These are phyloP conservation scores for Ammopiptanthus mongolicus DNA, from an alignment of 306 rosid species.

Conservation along the genomic window DNA sequence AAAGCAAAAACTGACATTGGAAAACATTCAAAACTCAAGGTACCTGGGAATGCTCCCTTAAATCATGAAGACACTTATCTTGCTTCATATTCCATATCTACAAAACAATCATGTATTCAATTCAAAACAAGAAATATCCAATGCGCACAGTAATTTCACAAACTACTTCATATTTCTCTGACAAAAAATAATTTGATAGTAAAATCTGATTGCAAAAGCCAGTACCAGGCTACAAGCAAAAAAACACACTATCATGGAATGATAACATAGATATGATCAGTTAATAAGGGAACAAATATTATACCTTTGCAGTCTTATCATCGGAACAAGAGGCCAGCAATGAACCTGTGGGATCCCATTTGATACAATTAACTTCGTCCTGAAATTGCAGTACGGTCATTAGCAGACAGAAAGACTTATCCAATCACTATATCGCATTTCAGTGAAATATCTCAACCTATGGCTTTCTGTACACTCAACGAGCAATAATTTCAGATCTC, in stretches of 20 bases:
- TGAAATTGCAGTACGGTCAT: conserved; percentile 31
- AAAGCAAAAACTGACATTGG: not conserved
- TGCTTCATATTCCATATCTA: conserved; percentile 97
- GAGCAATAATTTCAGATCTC: not conserved
- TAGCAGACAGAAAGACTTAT: conserved; percentile 19
- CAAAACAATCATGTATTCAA: conserved; percentile 35
- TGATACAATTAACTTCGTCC: conserved; percentile 96
- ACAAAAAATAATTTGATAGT: not conserved
- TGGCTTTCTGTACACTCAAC: not conserved
- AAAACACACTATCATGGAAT: not conserved
- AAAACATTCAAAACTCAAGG: not conserved
- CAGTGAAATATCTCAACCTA: not conserved
- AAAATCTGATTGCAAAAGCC: not conserved
- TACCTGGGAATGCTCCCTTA: conserved; percentile 92
- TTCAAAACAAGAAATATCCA: conserved; percentile 60
- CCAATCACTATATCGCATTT: too few relatives aligned
- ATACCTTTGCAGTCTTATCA: conserved; percentile 90
- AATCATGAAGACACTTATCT: conserved; percentile 80
- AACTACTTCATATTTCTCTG: not conserved
- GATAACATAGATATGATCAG: not conserved
- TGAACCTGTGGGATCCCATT: conserved; percentile 96
- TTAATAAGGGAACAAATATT: not conserved
- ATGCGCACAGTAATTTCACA: not conserved
- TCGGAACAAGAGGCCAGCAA: conserved; percentile 94
- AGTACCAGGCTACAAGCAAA: not conserved